Conservation (phyloP, 306 rosid genomes). For the Ceratonia siliqua region DNA sequence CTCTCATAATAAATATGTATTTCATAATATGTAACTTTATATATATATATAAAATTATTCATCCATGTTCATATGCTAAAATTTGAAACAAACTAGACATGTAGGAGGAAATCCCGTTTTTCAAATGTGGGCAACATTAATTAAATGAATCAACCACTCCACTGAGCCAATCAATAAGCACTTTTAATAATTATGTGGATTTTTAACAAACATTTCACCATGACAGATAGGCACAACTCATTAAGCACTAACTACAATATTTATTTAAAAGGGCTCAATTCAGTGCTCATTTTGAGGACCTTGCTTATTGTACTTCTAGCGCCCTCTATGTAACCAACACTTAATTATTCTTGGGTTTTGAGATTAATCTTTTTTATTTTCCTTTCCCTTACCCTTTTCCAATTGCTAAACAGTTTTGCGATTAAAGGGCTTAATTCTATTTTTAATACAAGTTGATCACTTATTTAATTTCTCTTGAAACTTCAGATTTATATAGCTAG, state of each 20-base stretch:
- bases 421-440: no score
- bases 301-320: conserved; percentile 53
- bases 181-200: conserved; percentile 47
- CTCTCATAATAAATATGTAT: no score
- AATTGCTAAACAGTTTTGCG: conserved; percentile 18
- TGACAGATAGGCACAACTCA: conserved; percentile 84
- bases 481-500: conserved; percentile 23
- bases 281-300: conserved; percentile 71
- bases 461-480: conserved; percentile 27
- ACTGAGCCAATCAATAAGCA: conserved; percentile 44
- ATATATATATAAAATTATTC: no score
- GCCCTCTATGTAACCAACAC: conserved; percentile 46
- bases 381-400: conserved; percentile 43
- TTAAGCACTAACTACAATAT: conserved; percentile 62
- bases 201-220: conserved; percentile 36
- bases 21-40: no score
- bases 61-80: no score
- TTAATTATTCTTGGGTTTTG: conserved; percentile 64
- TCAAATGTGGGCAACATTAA: conserved; percentile 65
- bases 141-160: conserved; percentile 69
- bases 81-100: conserved; percentile 60
- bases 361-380: conserved; percentile 28
- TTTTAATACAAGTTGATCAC: conserved; percentile 21
- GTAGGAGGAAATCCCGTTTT: conserved; percentile 60
- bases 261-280: conserved; percentile 50